Evolutionary conservation across 768 basidiomycete species (phyloP), one percentile per base, ranked within the genome.

Genomic region (Mycena crocata): DNA sequence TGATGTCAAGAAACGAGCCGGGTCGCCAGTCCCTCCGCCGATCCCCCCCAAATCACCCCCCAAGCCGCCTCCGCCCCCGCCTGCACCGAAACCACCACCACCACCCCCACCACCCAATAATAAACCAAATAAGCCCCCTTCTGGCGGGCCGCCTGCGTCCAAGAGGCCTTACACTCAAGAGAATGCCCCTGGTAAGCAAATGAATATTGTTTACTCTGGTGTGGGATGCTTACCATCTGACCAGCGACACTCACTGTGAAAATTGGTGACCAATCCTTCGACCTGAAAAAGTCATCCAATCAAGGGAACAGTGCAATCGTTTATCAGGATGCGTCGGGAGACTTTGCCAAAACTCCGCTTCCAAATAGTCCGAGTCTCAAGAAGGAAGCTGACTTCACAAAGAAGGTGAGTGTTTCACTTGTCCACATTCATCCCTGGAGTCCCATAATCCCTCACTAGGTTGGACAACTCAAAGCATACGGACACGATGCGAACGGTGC

Each of bases 301-400:
- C 49, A 51, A 34, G 49, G 49, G 26, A 51, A 51, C 21, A 51
- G 31, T 19, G 49, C 49, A 15, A 30, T 51, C 26, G 49, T 51
- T 19, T 51, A 51, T 51, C 49, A 26, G 32, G 49, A 51, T 51
- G 26, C 49, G 13, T 24, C 26, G 28, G 49, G 49, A 21, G 49
- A 51, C 21, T 51, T 51, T n/a, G 49, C 49, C n/a, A 51, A 51
- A 30, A 51, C 6, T 30, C 49, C 49, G 49, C 49, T 51, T 30
- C 12, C 26, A n/a, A n/a, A n/a, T n/a, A n/a, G n/a, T n/a, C n/a
- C n/a, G n/a, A n/a, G n/a, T n/a, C n/a, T n/a, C n/a, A n/a, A n/a
- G 49, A 51, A 31, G 21, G 49, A 51, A 34, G 49, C 49, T 31
- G 10, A 21, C 28, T 51, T 51, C 32, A 51, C 49, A 32, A 4